Evolutionary conservation across 805 yeast species (phyloP).

Genomic region (Ogataea kodamae): DNA sequence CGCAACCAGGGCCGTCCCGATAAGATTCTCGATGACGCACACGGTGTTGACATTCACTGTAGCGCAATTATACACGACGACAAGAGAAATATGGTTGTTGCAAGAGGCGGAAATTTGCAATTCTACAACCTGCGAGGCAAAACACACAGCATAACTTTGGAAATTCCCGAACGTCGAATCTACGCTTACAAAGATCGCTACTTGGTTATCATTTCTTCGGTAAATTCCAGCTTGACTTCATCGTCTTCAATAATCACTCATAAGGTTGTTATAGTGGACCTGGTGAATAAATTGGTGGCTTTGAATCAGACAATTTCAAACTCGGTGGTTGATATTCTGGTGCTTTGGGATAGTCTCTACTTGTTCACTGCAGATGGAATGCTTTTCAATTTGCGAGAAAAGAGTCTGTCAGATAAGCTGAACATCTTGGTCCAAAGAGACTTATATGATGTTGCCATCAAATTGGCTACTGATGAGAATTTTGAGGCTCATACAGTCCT

Average conservation of each 20-base stretch:
- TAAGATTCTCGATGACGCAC: conserved; percentile 40
- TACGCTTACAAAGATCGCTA: conserved; percentile 45
- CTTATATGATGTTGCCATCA: conserved; percentile 67
- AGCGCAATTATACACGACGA: conserved; percentile 33
- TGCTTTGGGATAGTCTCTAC: conserved; percentile 53
- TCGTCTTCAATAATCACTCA: conserved; percentile 38
- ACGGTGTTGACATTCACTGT: conserved; percentile 52
- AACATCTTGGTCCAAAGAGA: conserved; percentile 67
- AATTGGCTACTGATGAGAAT: conserved; percentile 47
- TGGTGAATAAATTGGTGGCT: conserved; percentile 64
- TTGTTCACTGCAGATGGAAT: conserved; percentile 74
- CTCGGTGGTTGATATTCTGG: conserved; percentile 55
- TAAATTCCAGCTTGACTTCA: conserved; percentile 32
- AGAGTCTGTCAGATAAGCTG: conserved; percentile 61
- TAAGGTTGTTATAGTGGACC: conserved; percentile 64
- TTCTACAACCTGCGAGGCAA: conserved; percentile 58
- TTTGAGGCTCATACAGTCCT: conserved; percentile 32
- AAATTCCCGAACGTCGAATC: conserved; percentile 51
- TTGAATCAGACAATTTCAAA: conserved; percentile 67
- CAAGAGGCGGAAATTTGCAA: conserved; percentile 57
- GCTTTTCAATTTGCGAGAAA: conserved; percentile 64
- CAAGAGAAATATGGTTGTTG: conserved; percentile 50
- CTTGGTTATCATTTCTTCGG: conserved; percentile 56
- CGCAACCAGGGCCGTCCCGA: conserved; percentile 66
- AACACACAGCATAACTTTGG: conserved; percentile 52